These are phyloP conservation scores for Paracoccidioides brasiliensis DNA, from an alignment of 2,329 filamentous ascomycete species.

Conservation along the genomic window DNA sequence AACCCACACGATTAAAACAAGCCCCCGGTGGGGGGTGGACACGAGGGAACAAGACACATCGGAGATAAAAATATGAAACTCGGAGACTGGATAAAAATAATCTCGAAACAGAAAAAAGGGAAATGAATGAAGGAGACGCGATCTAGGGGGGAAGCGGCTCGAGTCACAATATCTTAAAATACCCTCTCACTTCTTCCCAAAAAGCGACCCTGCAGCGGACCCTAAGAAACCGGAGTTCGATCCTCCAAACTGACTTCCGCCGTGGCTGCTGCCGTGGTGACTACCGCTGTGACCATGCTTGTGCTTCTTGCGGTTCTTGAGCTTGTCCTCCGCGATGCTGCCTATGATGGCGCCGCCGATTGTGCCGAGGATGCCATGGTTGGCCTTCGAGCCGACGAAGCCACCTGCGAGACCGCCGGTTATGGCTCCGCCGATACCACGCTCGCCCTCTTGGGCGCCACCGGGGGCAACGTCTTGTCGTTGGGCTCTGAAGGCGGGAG, in stretches of 20 bases:
- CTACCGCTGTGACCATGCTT: constrained; percentile 22
- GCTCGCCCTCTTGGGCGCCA: constrained; percentile 32
- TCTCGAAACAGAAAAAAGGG: no score
- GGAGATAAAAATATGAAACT: no score
- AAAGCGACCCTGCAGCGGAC: neutral
- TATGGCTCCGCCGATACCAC: constrained; percentile 35
- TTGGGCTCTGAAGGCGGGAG: neutral
- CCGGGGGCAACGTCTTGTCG: constrained; percentile 22
- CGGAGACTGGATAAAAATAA: no score
- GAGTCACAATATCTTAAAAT: neutral
- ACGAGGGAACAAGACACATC: neutral
- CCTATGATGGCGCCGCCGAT: constrained; percentile 37
- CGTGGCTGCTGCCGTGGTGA: constrained; percentile 3
- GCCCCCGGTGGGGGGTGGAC: no score
- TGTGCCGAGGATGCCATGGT: constrained; percentile 36
- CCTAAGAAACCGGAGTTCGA: neutral
- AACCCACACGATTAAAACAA: neutral
- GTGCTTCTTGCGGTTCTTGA: constrained; percentile 29
- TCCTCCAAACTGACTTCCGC: neutral
- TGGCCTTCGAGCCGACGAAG: constrained; percentile 34
- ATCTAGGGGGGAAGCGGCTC: neutral
- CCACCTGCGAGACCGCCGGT: constrained; percentile 36
- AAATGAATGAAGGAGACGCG: no score
- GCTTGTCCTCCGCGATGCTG: constrained; percentile 32
- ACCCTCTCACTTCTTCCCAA: constrained; percentile 5